Evolutionary conservation across 495 filamentous ascomycete species (phyloP).

Genomic region (Amphirosellinia nigrospora): DNA sequence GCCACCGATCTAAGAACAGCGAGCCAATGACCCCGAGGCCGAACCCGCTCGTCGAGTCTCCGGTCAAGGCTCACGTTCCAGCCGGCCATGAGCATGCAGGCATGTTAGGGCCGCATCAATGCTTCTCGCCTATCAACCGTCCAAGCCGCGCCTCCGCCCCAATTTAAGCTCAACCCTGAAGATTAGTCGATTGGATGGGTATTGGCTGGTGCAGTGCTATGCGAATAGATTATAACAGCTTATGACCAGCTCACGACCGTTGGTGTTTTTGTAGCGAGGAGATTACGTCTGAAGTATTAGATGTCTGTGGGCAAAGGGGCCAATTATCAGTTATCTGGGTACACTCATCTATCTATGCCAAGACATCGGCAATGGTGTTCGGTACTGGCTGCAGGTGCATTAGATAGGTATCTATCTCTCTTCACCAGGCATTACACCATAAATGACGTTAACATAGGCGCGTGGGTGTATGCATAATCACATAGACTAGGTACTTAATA

Average conservation of each 20-base stretch:
- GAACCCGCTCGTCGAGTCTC: neutral
- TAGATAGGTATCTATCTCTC: neutral
- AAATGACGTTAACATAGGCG: neutral
- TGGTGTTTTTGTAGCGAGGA: neutral
- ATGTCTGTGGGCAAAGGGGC: neutral
- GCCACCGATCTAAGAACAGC: neutral
- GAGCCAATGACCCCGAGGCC: neutral
- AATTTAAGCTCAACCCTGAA: neutral
- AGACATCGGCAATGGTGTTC: neutral
- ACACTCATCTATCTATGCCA: neutral
- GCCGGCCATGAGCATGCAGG: neutral
- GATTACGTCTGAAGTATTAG: neutral
- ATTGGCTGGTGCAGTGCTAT: neutral
- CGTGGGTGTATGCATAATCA: neutral
- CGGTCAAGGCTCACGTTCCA: neutral
- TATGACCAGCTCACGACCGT: neutral
- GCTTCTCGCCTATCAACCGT: neutral
- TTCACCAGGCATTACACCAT: no score
- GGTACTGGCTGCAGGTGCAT: neutral
- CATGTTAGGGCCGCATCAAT: neutral
- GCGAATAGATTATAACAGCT: neutral
- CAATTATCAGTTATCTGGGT: neutral
- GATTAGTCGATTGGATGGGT: neutral
- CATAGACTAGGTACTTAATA: neutral
- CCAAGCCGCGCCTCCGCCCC: neutral